Evolutionary conservation across 2,329 filamentous ascomycete species (phyloP).

Genomic region (Aulographum hederae): DNA sequence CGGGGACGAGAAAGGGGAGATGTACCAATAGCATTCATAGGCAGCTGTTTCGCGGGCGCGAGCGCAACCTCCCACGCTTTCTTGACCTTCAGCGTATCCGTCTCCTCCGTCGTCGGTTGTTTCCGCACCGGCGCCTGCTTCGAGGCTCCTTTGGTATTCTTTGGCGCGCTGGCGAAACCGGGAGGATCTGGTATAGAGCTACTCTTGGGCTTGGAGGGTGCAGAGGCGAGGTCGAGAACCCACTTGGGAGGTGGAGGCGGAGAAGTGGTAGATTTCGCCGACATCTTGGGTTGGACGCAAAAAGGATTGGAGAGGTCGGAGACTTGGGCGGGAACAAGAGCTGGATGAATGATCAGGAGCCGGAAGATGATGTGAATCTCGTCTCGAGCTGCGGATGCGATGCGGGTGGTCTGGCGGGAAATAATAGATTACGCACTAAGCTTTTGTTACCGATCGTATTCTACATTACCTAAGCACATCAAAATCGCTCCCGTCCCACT

Average conservation of each 20-base stretch:
- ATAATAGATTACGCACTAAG: too few relatives aligned
- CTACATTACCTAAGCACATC: too few relatives aligned
- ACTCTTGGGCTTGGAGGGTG: conserved; percentile 46
- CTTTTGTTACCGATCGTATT: too few relatives aligned
- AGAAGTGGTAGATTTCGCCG: conserved; percentile 7
- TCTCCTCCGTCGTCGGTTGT: conserved; percentile 61
- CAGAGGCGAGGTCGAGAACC: conserved; percentile 62
- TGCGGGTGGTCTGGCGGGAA: too few relatives aligned
- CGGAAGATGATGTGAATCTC: too few relatives aligned
- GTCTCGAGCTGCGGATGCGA: too few relatives aligned
- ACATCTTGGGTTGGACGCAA: not conserved
- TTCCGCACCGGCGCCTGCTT: conserved; percentile 33
- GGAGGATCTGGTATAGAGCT: conserved; percentile 64
- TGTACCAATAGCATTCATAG: conserved; percentile 87
- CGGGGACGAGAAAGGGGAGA: not conserved
- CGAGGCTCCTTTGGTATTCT: conserved; percentile 5
- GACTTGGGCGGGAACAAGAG: too few relatives aligned
- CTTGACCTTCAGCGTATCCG: conserved; percentile 90
- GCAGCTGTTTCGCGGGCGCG: conserved; percentile 79
- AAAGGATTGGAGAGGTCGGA: not conserved
- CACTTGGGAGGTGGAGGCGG: conserved; percentile 49
- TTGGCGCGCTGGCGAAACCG: conserved; percentile 40
- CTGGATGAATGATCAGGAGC: too few relatives aligned
- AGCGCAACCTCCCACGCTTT: conserved; percentile 97
- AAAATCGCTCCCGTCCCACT: too few relatives aligned